Conservation (phyloP, 2,329 filamentous ascomycete genomes). For the Diaporthe capsici region DNA sequence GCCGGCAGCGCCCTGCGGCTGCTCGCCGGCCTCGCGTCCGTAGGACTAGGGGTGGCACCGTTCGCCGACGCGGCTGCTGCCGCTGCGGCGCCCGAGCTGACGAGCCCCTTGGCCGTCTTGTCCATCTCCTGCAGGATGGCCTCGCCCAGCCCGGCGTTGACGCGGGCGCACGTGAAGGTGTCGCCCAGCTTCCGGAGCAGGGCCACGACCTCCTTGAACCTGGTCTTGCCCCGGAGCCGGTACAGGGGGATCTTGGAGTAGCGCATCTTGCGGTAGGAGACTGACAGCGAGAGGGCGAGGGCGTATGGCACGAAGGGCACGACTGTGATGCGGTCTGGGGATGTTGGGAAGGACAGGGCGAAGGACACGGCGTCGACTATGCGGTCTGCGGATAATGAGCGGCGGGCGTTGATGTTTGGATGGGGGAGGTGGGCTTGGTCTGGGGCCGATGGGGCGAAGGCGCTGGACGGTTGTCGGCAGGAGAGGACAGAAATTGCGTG, state of each 20-base stretch:
- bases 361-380: slow-evolving; percentile 68
- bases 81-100: slow-evolving; percentile 15
- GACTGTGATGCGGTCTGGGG: slow-evolving; percentile 58
- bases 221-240: slow-evolving; percentile 65
- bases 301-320: slow-evolving; percentile 74
- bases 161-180: slow-evolving; percentile 70
- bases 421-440: slow-evolving; percentile 58
- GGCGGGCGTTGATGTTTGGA: slow-evolving; percentile 67
- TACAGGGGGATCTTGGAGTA: slow-evolving; percentile 73
- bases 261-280: slow-evolving; percentile 75
- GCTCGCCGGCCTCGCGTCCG: not conserved
- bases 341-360: slow-evolving; percentile 48
- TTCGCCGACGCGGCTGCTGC: slow-evolving; percentile 42
- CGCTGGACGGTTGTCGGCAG: slow-evolving; percentile 62
- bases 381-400: slow-evolving; percentile 70
- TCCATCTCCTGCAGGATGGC: slow-evolving; percentile 70
- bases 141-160: slow-evolving; percentile 69
- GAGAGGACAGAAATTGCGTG: slow-evolving; percentile 75
- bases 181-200: slow-evolving; percentile 67
- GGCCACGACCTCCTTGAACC: slow-evolving; percentile 68
- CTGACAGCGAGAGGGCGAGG: slow-evolving; percentile 71
- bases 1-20: slow-evolving; percentile 44
- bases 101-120: slow-evolving; percentile 62
- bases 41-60: not conserved
- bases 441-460: slow-evolving; percentile 47